phyloP scores from a whole-genome alignment of 495 filamentous ascomycete genomes.

The Letharia lupina region DNA sequence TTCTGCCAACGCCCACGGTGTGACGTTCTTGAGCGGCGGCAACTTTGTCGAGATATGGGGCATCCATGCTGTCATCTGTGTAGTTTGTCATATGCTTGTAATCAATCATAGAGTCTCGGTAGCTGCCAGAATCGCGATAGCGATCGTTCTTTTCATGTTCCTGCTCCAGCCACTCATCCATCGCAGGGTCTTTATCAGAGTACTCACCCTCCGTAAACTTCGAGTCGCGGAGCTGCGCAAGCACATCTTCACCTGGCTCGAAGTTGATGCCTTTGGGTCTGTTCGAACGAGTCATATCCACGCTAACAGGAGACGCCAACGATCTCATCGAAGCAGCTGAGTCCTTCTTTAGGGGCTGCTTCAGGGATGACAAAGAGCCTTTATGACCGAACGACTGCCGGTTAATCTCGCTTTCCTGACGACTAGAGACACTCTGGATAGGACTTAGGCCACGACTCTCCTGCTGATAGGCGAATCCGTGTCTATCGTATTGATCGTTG shows the following conservation, averaged over 20 bases:
- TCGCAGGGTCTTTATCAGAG: constrained; percentile 26
- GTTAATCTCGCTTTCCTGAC: constrained; percentile 44
- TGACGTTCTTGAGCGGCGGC: constrained; percentile 60
- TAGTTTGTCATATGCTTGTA: constrained; percentile 51
- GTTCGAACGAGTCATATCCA: constrained; percentile 43
- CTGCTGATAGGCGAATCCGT: constrained; percentile 45
- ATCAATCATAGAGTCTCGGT: constrained; percentile 37
- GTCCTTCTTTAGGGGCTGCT: constrained; percentile 31
- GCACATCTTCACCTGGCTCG: constrained; percentile 39
- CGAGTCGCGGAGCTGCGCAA: constrained; percentile 35
- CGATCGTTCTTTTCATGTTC: constrained; percentile 47
- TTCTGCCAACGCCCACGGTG: constrained; percentile 48
- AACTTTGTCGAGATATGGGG: constrained; percentile 49
- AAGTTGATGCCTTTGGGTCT: constrained; percentile 45
- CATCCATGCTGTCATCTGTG: constrained; percentile 59
- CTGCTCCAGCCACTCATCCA: constrained; percentile 44
- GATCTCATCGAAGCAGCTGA: constrained; percentile 44
- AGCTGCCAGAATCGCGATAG: constrained; percentile 43
- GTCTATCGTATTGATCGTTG: constrained; percentile 32
- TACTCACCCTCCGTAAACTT: constrained; percentile 28
- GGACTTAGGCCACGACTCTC: constrained; percentile 65
- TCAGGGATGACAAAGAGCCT: constrained; percentile 38
- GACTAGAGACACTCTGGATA: constrained; percentile 81
- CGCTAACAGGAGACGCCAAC: constrained; percentile 47
- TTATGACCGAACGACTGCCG: constrained; percentile 41